Base-by-base conservation (phyloP, 2,329 filamentous ascomycete species). In the Exophiala lecanii-corni region DNA sequence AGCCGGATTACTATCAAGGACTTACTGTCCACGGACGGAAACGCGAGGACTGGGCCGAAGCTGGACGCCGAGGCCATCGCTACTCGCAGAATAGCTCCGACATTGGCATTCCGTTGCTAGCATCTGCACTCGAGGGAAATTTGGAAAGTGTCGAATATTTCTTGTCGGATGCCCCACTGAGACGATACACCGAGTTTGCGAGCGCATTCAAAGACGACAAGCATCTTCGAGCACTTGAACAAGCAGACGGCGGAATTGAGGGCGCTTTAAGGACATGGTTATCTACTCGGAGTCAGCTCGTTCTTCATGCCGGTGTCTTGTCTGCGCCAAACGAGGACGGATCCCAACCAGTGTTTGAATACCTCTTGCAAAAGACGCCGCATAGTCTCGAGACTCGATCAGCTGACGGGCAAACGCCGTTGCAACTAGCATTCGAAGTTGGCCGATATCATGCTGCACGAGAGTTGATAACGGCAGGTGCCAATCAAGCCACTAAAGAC, bases 101-200 rank as follows among this genome's bases (percentile, higher is more conserved):
- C 43, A 49, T 39, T 47, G 62, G 36, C 15, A 51, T 61, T 6
- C 62, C 65, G 1, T 55, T 69, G 12, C 53, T 69, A 15, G 41
- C 53, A 5, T 57, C 63, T 18, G 61, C 62, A 1, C 36, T 54
- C 3, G 39, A 52, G n/a, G 63, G 79, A 2, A 82, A 71, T 15
- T 59, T 91, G n/a, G 76, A 82, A 28, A 74, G 75, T 13, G 77
- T 87, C 0, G 81, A 92, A 57, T 94, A 85, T 78, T 86, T 91
- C 60, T 63, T 88, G 42, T 81, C 83, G 44, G 83, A 86, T 48
- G 75, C 78, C 1, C 85, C 87, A 0, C 65, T 78, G 53, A 72
- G 79, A 19, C 70, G 77, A 41, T 92, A 92, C 57, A 63, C 73
- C 18, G 78, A 86, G 34, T 92, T 89, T 57, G 73, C 80, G 0